Percentiles rank a stretch among this genome's conserved stretches.
Conservation (phyloP, 148 eudicot species). For the Heliosperma pusillum region DNA sequence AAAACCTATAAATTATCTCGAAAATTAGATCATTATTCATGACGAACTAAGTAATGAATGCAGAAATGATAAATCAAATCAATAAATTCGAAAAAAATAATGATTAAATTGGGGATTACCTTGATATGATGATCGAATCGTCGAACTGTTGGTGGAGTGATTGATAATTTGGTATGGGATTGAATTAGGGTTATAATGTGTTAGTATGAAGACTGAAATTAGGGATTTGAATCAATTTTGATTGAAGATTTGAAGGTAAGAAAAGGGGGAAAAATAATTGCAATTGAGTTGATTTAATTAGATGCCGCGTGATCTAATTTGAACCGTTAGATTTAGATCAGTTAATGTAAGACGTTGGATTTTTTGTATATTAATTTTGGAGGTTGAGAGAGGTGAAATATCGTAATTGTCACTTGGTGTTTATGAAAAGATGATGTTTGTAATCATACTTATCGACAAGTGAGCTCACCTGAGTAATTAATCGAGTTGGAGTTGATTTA, state of each 20-base stretch:
- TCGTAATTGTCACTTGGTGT: too few relatives aligned
- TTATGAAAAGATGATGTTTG: too few relatives aligned
- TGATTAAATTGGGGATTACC: slow-evolving; percentile 7
- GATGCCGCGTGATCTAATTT: slow-evolving; percentile 17
- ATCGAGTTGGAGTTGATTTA: too few relatives aligned
- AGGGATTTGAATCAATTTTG: slow-evolving; percentile 18
- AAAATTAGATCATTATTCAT: slow-evolving; percentile 5
- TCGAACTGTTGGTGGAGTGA: background rate
- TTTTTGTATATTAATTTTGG: background rate
- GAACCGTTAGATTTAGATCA: slow-evolving; percentile 20
- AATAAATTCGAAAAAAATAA: background rate
- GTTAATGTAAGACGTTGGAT: background rate
- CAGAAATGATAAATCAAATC: background rate
- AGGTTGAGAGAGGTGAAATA: background rate
- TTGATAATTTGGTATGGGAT: background rate
- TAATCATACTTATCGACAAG: too few relatives aligned
- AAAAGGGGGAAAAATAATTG: background rate
- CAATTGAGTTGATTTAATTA: background rate
- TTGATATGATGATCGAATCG: slow-evolving; percentile 1
- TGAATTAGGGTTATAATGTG: background rate
- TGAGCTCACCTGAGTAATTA: too few relatives aligned
- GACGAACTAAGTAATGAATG: background rate
- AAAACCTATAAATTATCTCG: background rate
- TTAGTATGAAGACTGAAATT: background rate
- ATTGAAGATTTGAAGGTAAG: background rate